Percentiles rank a stretch among this genome's conserved stretches.
These are phyloP conservation scores for Botrytis porri DNA, from an alignment of 2,329 filamentous ascomycete species.

Conservation along the genomic window DNA sequence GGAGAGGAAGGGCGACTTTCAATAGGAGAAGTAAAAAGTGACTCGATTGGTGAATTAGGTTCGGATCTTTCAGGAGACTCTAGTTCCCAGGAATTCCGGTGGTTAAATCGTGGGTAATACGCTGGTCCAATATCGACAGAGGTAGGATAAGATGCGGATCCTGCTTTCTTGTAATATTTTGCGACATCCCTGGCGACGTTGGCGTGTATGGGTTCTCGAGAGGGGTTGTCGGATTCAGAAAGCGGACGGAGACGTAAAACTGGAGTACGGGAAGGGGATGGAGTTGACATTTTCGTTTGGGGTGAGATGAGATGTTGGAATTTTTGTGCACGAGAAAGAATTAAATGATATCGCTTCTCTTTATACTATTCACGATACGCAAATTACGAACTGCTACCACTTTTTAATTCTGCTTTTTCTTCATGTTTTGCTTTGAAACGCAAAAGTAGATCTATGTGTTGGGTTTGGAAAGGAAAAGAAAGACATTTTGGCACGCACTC, in stretches of 20 bases:
- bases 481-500: too few species aligned
- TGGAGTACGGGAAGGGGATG: neutral
- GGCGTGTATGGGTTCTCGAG: neutral
- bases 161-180: neutral
- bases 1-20: neutral
- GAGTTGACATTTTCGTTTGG: neutral
- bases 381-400: neutral
- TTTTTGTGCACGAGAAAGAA: neutral
- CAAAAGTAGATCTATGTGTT: neutral
- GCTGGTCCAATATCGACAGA: neutral
- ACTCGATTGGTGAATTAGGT: neutral
- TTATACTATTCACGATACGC: neutral
- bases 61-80: neutral
- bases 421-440: neutral
- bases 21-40: neutral
- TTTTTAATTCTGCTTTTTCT: neutral
- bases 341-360: neutral
- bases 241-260: neutral
- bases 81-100: neutral
- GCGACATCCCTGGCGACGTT: neutral
- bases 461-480: neutral
- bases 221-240: neutral
- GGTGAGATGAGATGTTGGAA: neutral
- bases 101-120: neutral
- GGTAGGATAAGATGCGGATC: neutral